Percentiles rank a stretch among this genome's conserved stretches.
Evolutionary conservation across 192 early-diverging fungal genomes (phyloP).

Genomic region (Coemansia javaensis): DNA sequence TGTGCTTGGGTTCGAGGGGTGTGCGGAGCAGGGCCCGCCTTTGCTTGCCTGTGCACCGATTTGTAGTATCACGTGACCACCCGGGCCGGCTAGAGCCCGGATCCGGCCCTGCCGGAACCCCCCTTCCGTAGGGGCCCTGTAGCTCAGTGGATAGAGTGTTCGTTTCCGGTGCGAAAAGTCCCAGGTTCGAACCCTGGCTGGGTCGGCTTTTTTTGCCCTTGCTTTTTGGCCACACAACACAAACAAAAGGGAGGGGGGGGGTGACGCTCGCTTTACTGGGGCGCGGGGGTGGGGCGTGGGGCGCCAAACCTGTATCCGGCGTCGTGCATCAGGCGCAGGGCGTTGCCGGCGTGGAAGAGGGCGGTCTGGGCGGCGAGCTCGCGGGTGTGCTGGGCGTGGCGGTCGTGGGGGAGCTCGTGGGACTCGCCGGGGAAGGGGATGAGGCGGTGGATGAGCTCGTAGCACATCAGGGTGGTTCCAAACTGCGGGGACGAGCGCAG

Average conservation of each 20-base stretch:
- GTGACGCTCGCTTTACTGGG: no score
- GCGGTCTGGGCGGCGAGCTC: slow-evolving; percentile 35
- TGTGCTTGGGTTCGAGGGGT: neutral
- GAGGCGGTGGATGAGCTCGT: slow-evolving; percentile 78
- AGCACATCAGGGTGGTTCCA: slow-evolving; percentile 90
- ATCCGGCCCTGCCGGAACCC: no score
- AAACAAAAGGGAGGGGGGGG: no score
- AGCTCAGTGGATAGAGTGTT: slow-evolving; percentile 41
- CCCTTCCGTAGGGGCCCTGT: no score
- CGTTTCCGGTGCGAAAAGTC: slow-evolving; percentile 45
- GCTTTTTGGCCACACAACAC: no score
- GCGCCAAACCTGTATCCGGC: slow-evolving; percentile 44
- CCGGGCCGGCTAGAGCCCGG: no score
- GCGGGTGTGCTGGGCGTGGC: slow-evolving; percentile 10
- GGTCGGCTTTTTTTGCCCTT: slow-evolving; percentile 13
- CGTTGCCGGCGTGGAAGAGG: slow-evolving; percentile 40
- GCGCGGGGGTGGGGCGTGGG: no score
- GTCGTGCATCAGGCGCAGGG: slow-evolving; percentile 41
- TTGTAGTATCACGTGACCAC: no score
- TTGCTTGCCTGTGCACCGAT: no score
- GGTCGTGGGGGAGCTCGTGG: slow-evolving; percentile 18
- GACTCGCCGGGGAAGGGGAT: slow-evolving; percentile 54
- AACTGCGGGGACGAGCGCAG: slow-evolving; percentile 94
- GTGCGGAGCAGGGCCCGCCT: no score
- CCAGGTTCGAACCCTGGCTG: slow-evolving; percentile 43